Conservation (phyloP, 169 alveolate genomes). For the Plasmodium reichenowi region DNA sequence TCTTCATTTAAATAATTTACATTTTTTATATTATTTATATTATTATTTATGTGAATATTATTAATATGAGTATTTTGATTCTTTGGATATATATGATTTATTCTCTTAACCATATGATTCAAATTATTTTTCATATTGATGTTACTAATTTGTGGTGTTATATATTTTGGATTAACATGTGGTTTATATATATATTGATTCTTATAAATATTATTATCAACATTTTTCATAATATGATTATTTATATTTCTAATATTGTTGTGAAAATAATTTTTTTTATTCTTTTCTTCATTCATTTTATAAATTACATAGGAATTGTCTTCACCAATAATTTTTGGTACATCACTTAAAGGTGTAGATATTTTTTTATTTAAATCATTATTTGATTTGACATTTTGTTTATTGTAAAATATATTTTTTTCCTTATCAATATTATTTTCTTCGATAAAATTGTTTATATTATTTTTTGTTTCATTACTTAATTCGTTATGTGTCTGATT, state of each 20-base stretch:
- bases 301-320: conserved; percentile 13
- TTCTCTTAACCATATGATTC: neutral
- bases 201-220: neutral
- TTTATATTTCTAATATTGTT: conserved; percentile 1
- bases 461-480: too few relatives aligned
- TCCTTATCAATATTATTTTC: too few relatives aligned
- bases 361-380: conserved; percentile 1
- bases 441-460: too few relatives aligned
- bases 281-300: conserved; percentile 16
- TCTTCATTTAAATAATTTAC: too few relatives aligned
- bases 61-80: too few relatives aligned
- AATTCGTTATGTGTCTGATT: too few relatives aligned
- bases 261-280: neutral
- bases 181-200: neutral
- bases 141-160: neutral
- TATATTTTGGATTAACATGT: neutral
- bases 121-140: conserved; percentile 1
- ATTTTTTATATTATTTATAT: too few relatives aligned
- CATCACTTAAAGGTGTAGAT: conserved; percentile 3
- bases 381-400: neutral
- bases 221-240: conserved; percentile 1
- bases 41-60: too few relatives aligned
- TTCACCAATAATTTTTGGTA: neutral
- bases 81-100: too few relatives aligned
- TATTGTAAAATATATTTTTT: too few relatives aligned